These are phyloP conservation scores for Pleurozium schreberi DNA, from an alignment of 225 moss, liverwort and hornwort species.

Conservation along the genomic window DNA sequence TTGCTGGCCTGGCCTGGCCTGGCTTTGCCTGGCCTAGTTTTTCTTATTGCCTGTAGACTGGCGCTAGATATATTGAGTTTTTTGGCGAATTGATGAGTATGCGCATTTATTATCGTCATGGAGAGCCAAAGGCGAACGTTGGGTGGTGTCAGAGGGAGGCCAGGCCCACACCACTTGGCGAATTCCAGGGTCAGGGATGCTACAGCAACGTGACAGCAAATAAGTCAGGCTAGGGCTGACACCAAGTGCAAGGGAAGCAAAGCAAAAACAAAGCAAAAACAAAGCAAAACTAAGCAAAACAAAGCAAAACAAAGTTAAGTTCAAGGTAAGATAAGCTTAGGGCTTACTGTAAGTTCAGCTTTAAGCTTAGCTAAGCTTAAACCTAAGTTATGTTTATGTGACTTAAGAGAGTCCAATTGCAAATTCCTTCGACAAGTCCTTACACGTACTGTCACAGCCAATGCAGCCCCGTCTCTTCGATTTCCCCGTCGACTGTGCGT, in stretches of 20 bases:
- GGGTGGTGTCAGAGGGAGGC: conserved; percentile 1
- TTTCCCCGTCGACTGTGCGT: not conserved
- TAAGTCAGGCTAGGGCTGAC: not conserved
- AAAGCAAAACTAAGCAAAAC: not conserved
- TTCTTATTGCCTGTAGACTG: not conserved
- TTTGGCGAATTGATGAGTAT: not conserved
- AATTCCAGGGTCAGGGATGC: not conserved
- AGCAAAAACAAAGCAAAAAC: too few relatives aligned
- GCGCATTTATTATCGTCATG: not conserved
- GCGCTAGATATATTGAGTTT: not conserved
- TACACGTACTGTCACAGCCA: not conserved
- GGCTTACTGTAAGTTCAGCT: too few relatives aligned
- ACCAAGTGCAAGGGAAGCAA: not conserved
- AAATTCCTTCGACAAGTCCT: not conserved
- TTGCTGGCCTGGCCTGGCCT: not conserved
- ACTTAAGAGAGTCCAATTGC: too few relatives aligned
- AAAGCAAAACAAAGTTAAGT: too few relatives aligned
- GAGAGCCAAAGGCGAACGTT: not conserved
- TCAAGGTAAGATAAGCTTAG: too few relatives aligned
- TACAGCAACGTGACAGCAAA: not conserved
- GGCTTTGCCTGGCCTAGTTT: too few relatives aligned
- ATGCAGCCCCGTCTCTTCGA: not conserved
- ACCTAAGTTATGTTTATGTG: too few relatives aligned
- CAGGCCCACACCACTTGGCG: not conserved
- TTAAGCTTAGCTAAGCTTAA: not conserved